Base-by-base conservation (phyloP, 352 stramenopile species). In the Globisporangium nunn region DNA sequence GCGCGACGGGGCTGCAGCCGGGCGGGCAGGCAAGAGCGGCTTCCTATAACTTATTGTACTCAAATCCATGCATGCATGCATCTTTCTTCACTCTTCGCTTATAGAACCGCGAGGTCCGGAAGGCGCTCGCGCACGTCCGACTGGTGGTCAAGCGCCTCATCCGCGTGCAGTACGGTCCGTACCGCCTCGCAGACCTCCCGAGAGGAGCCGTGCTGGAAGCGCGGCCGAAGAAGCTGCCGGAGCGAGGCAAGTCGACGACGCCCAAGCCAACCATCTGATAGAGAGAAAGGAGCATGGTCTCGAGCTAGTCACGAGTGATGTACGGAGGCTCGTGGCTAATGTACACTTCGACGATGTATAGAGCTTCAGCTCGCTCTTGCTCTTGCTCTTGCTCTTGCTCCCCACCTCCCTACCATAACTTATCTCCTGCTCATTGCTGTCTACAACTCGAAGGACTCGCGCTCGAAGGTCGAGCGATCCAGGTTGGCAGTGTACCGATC, bases 31-130 rank as follows among this genome's bases (percentile, higher is more conserved):
- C 23, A 23, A 23, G 23, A 23, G 23, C 23, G 23, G 23, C 23
- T 23, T 50, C 45, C 18, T 18, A 17, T 8, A 49, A 43, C 56
- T 39, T 35, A 15, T 46, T 45, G 29, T 59, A 15, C 14, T 41
- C 48, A 33, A 10, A 6, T 28, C 50, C 10, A 56, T 53, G 23
- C 23, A 23, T 23, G 23, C 23, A 23, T 23, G 23, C 23, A 23
- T 23, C 23, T 23, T 23, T 23, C 23, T 3, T 59, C 30, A 18
- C 54, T 6, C 6, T 52, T 30, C 6, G 2, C 23, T 23, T 23
- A 23, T 23, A 95, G 88, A 96, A 97, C 72, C 81, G 88, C 35
- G 88, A 97, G 58, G 75, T 98, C 28, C 87, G 89, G 30, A 96
- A 93, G 59, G 85, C 89, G 1, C 68, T 96, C 35, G 80, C 82